These are phyloP conservation scores for Phascolomyces articulosus DNA, from an alignment of 371 early-diverging fungal species.

Conservation along the genomic window DNA sequence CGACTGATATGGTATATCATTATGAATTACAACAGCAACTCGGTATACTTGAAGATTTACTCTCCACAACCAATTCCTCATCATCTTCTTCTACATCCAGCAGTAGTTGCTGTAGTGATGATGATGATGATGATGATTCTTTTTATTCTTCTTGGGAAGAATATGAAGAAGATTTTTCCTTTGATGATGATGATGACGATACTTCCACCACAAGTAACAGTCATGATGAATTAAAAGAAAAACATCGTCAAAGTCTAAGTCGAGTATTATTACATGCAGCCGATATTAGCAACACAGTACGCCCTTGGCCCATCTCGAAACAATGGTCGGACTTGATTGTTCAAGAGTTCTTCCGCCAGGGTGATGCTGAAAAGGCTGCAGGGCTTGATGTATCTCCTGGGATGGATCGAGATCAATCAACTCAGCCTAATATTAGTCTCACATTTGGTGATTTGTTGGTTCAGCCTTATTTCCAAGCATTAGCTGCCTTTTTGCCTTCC, in stretches of 20 bases:
- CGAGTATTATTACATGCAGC: conserved; percentile 82
- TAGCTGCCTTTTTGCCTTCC: conserved; percentile 71
- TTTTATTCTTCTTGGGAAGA: neutral
- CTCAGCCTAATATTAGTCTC: conserved; percentile 76
- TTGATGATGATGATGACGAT: neutral
- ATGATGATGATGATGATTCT: conserved; percentile 1
- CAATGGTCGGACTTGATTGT: conserved; percentile 89
- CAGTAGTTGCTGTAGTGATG: conserved; percentile 1
- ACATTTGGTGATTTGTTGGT: conserved; percentile 84
- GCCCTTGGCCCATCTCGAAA: conserved; percentile 83
- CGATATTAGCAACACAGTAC: conserved; percentile 88
- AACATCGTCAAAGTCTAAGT: conserved; percentile 64
- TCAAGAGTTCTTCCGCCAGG: conserved; percentile 86
- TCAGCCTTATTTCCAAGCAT: conserved; percentile 77
- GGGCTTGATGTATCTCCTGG: conserved; percentile 81
- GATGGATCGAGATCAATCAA: conserved; percentile 79
- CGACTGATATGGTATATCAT: conserved; percentile 89
- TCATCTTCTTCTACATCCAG: neutral
- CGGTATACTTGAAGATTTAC: conserved; percentile 24
- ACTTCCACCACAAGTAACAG: neutral
- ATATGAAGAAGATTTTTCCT: neutral
- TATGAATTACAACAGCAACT: conserved; percentile 76
- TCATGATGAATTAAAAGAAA: conserved; percentile 5
- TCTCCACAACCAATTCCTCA: neutral
- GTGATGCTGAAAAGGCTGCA: conserved; percentile 77